Base-by-base conservation (phyloP, 106 monocot genomes). In the Agapanthus africanus region DNA sequence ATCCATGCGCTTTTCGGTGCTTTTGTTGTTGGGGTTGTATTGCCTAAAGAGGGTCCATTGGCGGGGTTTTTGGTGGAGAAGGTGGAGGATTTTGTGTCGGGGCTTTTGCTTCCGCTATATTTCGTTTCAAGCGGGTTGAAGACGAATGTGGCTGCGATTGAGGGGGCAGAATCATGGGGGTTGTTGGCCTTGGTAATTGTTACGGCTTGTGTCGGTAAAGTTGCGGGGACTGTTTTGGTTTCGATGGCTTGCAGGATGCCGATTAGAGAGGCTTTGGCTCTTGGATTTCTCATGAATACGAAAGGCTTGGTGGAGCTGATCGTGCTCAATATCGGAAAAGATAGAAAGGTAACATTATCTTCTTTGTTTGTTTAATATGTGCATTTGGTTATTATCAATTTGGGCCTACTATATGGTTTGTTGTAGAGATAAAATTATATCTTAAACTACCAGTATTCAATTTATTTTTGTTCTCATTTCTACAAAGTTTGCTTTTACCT, bases 221-320 rank as follows among this genome's bases (percentile, higher is more conserved):
- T 77, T 65, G 41, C 14, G 2, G 70, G 65, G 22, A 77, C 73
- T 32, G 44, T 73, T 15, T 33, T 77, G 7, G 77, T 77, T 22
- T 63, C 77, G 7, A 44, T 73, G 37, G 63, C 47, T 37, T 77
- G 65, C 57, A 68, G 49, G 46, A 28, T 78, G 25, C 73, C 73
- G 13, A 28, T 16, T 35, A 63, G 74, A 2, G 74, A 78, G 33
- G 69, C 73, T 25, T 18, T 82, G 22, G 21, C 70, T 0, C 66
- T 82, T 4, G 78, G 82, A 19, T 54, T 82, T 38, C 78, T 82
- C 42, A 66, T 82, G 82, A 82, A 82, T 68, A 74, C 73, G 6
- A 82, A 82, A 38, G 73, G 82, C 2, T 52, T 82, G 37, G 73
- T 82, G 54, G 82, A 78, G 35, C 54, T 77, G 23, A 78, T 82